Base-by-base conservation (phyloP, 805 yeast species). In the Candida caryicola region DNA sequence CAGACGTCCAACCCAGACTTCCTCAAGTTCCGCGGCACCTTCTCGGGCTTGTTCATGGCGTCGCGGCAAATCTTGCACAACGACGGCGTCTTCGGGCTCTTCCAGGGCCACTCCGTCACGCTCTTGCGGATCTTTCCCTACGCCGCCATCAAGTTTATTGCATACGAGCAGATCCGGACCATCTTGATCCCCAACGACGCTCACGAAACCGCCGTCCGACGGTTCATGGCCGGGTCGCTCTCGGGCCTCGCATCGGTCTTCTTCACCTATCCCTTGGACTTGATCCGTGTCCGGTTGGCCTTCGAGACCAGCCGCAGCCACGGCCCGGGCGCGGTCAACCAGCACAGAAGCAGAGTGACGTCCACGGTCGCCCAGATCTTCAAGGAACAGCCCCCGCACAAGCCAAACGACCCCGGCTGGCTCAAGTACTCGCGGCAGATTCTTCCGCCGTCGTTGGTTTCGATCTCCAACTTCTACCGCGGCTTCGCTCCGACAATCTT, bases 41-140 rank as follows among this genome's bases (percentile, higher is more conserved):
- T 85, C 46, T 60, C 65, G 23, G 99, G 99, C 2, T 66, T 93
- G 38, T 71, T 79, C 44, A 66, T 69, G 33, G 98, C 99, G 0
- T 83, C 83, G 0, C 64, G 64, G 25, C 73, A 77, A 40, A 90
- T 93, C 17, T 78, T 78, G 64, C 39, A 50, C 5, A 70, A 66
- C 35, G 93, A 88, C 58, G 98, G 98, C 13, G 33, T 81, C 1
- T 45, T 66, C 30, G 99, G 99, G 1, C 76, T 93, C 38, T 91
- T 81, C 58, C 96, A 91, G 54, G 99, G 99, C 29, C 99, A 93
- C 59, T 86, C 95, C 4, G 96, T 95, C 1, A 93, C 99, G 0
- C 66, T 93, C 35, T 60, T 90, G 30, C 73, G 99, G 45, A 87
- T 93, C 3, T 91, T 93, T 59, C 99, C 99, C 1, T 93, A 93